A percentile compares a stretch with the other conserved stretches of the same genome.
These are phyloP conservation scores for Neoboletus brunneissimus DNA, from an alignment of 768 basidiomycete species.

Conservation along the genomic window DNA sequence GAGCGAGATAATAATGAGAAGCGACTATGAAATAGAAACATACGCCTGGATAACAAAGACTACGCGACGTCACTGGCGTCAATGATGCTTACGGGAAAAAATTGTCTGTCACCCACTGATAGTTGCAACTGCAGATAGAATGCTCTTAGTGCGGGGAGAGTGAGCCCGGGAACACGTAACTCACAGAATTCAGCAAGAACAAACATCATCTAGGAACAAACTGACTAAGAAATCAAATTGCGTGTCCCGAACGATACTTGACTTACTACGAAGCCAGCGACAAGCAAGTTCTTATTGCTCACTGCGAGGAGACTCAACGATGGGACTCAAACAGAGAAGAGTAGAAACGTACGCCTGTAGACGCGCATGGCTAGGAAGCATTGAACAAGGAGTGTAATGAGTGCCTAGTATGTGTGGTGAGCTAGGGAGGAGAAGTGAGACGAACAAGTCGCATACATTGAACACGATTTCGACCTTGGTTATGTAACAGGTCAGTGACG, in stretches of 20 bases:
- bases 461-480: constrained; percentile 48
- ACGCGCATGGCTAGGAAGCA: constrained; percentile 51
- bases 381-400: constrained; percentile 53
- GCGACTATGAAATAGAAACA: constrained; percentile 8
- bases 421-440: neutral
- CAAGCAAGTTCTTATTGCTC: constrained; percentile 43
- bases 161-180: neutral
- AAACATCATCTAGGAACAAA: constrained; percentile 19
- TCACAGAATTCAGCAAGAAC: constrained; percentile 41
- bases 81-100: neutral
- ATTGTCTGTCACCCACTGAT: constrained; percentile 28
- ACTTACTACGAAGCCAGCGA: constrained; percentile 33
- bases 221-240: neutral
- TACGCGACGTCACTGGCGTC: constrained; percentile 13
- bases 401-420: constrained; percentile 18
- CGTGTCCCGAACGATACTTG: neutral
- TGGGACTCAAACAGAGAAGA: neutral
- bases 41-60: constrained; percentile 38
- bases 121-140: constrained; percentile 22
- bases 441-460: constrained; percentile 33
- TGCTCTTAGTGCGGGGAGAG: neutral
- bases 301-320: constrained; percentile 33
- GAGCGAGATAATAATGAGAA: neutral
- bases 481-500: constrained; percentile 3
- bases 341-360: constrained; percentile 41